phyloP scores from a whole-genome alignment of 164 flowering plant species.

The Nymphaea colorata region DNA sequence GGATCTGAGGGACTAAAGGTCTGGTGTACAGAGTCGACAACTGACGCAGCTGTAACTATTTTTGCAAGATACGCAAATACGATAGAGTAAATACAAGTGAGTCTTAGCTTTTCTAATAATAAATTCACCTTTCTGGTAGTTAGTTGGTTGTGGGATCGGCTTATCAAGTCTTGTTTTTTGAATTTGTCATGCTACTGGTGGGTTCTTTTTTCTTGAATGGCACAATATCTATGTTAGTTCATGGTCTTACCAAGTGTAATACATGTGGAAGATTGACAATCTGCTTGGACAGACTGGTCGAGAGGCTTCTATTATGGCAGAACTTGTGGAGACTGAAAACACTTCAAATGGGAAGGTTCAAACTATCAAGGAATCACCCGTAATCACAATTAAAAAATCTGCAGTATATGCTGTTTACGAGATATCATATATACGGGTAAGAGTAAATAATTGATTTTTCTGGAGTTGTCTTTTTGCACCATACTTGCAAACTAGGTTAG shows the following conservation, averaged over 20 bases:
- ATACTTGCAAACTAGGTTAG: too few relatives aligned
- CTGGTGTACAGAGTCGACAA: too few relatives aligned
- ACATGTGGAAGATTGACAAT: background rate
- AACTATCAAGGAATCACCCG: conserved; percentile 66
- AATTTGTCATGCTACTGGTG: background rate
- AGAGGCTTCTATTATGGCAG: conserved; percentile 85
- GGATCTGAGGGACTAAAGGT: too few relatives aligned
- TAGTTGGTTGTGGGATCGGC: background rate
- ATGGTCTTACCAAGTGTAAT: background rate
- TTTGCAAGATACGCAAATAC: too few relatives aligned
- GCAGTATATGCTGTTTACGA: conserved; percentile 76
- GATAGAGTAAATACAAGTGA: too few relatives aligned
- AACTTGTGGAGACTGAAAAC: conserved; percentile 82
- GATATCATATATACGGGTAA: conserved; percentile 66
- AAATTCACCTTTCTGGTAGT: background rate
- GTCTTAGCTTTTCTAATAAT: background rate
- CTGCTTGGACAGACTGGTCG: conserved; percentile 47
- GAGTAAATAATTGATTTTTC: background rate
- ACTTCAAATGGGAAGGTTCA: conserved; percentile 56
- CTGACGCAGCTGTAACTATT: too few relatives aligned
- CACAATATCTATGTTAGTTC: background rate
- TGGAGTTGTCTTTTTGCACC: background rate
- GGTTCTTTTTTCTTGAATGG: background rate
- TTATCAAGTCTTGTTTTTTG: background rate
- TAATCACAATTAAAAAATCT: conserved; percentile 66